A percentile compares a stretch with the other conserved stretches of the same genome.
phyloP scores from a whole-genome alignment of 2,329 filamentous ascomycete species.

The Neonectria neomacrospora region DNA sequence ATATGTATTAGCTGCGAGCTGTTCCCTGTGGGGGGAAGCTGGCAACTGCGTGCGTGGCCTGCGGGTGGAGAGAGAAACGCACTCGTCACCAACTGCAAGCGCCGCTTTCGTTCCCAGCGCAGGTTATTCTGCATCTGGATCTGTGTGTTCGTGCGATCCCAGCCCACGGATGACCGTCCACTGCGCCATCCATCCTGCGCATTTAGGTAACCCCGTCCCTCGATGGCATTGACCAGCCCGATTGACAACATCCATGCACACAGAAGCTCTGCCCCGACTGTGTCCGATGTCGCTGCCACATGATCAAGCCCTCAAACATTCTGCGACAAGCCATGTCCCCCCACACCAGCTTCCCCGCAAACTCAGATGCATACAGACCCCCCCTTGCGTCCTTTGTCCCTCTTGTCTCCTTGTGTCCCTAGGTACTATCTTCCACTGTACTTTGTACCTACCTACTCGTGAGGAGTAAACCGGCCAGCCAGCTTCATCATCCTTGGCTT shows the following conservation, averaged over 20 bases:
- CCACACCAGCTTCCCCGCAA: constrained; percentile 24
- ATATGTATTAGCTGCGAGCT: background rate
- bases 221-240: background rate
- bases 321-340: background rate
- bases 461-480: background rate
- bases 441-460: background rate
- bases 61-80: constrained; percentile 18
- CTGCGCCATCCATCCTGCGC: constrained; percentile 13
- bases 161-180: background rate
- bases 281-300: constrained; percentile 26
- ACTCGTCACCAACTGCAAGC: background rate
- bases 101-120: background rate
- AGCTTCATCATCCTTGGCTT: background rate
- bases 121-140: background rate
- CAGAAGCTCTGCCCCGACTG: constrained; percentile 8
- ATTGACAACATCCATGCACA: background rate
- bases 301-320: constrained; percentile 16
- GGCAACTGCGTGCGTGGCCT: background rate
- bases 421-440: background rate
- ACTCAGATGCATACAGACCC: constrained; percentile 4
- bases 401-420: no score
- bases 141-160: constrained; percentile 6
- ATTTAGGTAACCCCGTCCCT: background rate
- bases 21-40: constrained; percentile 5
- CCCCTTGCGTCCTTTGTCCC: background rate